phyloP scores from a whole-genome alignment of 1,284 basidiomycete species.

The Boletus smithii region DNA sequence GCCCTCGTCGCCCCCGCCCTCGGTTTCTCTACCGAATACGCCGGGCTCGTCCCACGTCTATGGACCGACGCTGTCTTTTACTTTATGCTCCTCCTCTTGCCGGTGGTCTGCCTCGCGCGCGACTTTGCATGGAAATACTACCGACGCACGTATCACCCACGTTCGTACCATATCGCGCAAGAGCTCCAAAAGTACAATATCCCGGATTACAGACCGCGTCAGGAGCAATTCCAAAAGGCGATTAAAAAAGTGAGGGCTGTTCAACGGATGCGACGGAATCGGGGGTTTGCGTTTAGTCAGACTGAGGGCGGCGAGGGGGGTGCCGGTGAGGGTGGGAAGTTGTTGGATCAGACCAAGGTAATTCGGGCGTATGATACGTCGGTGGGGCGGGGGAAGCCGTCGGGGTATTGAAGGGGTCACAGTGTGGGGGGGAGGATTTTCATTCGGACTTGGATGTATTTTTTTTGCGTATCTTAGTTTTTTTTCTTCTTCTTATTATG shows the following conservation, averaged over 20 bases:
- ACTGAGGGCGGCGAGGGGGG: constrained; percentile 88
- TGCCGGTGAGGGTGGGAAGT: not conserved
- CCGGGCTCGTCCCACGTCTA: constrained; percentile 80
- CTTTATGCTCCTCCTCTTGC: constrained; percentile 85
- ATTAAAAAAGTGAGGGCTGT: constrained; percentile 97
- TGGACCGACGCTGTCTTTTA: constrained; percentile 90
- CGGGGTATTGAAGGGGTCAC: constrained; percentile 68
- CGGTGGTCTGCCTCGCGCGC: constrained; percentile 82
- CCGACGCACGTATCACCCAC: constrained; percentile 84
- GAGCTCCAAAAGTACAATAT: constrained; percentile 97
- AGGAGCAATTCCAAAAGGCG: constrained; percentile 98
- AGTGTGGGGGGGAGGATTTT: too few relatives aligned
- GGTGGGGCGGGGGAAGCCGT: constrained; percentile 60
- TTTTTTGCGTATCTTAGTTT: not conserved
- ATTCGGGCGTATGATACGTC: constrained; percentile 92
- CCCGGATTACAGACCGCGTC: constrained; percentile 93
- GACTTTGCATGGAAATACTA: constrained; percentile 98
- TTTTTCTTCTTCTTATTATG: too few relatives aligned
- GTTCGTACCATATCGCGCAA: constrained; percentile 95
- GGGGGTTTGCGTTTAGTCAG: constrained; percentile 96
- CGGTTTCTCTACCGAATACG: constrained; percentile 89
- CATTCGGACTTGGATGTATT: not conserved
- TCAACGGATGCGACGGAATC: constrained; percentile 89
- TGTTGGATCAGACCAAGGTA: constrained; percentile 74
- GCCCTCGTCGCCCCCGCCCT: constrained; percentile 84